Evolutionary conservation across 345 rosid genomes (phyloP).

Genomic region (Lagerstroemia speciosa): DNA sequence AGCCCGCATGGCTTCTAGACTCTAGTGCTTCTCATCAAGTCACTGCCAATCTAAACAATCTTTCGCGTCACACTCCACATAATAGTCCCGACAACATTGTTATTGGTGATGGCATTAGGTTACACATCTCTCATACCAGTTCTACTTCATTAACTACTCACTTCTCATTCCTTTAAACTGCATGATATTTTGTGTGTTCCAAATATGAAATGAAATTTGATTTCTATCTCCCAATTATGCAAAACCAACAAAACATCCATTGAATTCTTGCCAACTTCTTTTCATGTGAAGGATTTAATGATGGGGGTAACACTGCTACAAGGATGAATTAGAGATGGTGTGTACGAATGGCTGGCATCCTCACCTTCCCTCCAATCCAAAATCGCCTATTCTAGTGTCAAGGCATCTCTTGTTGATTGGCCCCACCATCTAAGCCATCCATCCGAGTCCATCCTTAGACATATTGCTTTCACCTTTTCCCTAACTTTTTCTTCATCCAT

Average conservation of each 20-base stretch:
- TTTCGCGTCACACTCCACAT: background rate
- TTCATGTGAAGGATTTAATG: constrained; percentile 9
- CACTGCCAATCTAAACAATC: background rate
- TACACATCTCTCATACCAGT: constrained; percentile 7
- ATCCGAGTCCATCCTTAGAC: background rate
- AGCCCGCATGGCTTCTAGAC: constrained; percentile 2
- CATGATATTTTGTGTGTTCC: constrained; percentile 3
- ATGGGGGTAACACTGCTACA: background rate
- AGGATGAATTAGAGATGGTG: background rate
- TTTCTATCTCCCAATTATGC: constrained; percentile 5
- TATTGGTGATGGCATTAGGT: constrained; percentile 7
- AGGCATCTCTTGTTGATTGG: background rate
- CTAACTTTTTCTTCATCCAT: background rate
- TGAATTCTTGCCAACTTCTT: constrained; percentile 7
- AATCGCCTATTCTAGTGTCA: constrained; percentile 1
- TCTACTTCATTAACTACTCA: background rate
- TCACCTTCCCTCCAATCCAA: background rate
- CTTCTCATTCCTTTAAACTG: background rate
- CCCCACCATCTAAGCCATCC: constrained; percentile 5
- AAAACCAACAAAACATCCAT: background rate
- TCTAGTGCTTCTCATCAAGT: constrained; percentile 5
- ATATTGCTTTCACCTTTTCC: background rate
- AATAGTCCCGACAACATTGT: background rate
- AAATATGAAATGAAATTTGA: background rate
- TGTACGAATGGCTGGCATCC: background rate